Conservation (phyloP, 441 rosid species). For the Sinapis alba region DNA sequence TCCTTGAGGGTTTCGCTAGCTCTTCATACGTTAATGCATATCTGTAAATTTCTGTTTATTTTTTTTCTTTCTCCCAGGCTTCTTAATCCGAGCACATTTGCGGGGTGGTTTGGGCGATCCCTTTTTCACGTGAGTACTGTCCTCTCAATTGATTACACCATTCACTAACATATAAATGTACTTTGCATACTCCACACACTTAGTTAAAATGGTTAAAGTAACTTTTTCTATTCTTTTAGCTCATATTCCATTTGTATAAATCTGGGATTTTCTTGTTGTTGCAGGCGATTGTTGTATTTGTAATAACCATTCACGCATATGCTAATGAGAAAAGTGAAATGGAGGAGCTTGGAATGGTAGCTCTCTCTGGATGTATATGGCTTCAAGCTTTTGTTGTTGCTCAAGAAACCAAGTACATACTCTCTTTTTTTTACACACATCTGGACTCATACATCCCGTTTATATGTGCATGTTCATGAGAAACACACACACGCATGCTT, state of each 20-base stretch:
- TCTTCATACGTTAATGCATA: constrained; percentile 7
- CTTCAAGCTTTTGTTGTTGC: constrained; percentile 97
- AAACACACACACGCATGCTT: background rate
- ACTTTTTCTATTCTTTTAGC: background rate
- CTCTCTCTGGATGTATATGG: constrained; percentile 99
- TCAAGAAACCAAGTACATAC: constrained; percentile 90
- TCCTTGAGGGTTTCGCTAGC: background rate
- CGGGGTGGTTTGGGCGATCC: constrained; percentile 99
- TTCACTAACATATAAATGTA: background rate
- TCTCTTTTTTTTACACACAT: constrained; percentile 4
- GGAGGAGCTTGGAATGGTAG: constrained; percentile 97
- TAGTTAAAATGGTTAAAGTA: background rate
- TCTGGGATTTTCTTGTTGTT: constrained; percentile 36
- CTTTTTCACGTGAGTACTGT: constrained; percentile 98
- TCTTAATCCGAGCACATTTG: constrained; percentile 98
- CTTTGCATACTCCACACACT: background rate
- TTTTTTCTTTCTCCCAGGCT: constrained; percentile 56
- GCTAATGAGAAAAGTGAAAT: constrained; percentile 93
- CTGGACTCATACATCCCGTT: background rate
- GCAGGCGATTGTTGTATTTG: constrained; percentile 94
- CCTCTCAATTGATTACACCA: no score
- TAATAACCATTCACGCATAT: constrained; percentile 79
- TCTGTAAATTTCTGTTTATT: background rate
- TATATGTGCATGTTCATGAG: background rate
- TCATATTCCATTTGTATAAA: background rate